phyloP scores from a whole-genome alignment of 805 yeast species.

The Sugiyamaella valdiviana region DNA sequence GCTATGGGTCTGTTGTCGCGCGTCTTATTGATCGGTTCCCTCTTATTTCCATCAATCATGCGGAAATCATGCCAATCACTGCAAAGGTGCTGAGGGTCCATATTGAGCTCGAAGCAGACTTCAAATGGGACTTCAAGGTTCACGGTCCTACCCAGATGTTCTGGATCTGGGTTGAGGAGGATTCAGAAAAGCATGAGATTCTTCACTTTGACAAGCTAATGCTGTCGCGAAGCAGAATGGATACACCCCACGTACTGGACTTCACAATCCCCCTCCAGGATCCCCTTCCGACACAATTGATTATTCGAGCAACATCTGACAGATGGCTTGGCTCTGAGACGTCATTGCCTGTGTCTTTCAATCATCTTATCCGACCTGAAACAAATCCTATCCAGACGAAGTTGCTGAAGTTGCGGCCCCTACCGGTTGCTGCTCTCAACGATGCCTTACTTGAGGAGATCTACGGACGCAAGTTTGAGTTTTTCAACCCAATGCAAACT shows the following conservation, averaged over 20 bases:
- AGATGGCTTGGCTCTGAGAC: conserved; percentile 85
- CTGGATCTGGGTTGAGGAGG: conserved; percentile 92
- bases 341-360: conserved; percentile 72
- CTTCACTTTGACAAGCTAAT: conserved; percentile 79
- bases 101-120: conserved; percentile 63
- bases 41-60: conserved; percentile 51
- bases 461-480: conserved; percentile 62
- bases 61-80: conserved; percentile 86
- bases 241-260: conserved; percentile 63
- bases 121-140: conserved; percentile 72
- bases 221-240: conserved; percentile 51
- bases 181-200: conserved; percentile 64
- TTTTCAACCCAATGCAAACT: conserved; percentile 98
- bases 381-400: conserved; percentile 83
- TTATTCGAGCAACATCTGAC: conserved; percentile 74
- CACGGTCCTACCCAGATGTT: conserved; percentile 84
- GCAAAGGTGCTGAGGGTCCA: conserved; percentile 78
- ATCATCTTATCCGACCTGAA: conserved; percentile 81
- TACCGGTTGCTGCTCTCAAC: conserved; percentile 77
- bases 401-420: conserved; percentile 71
- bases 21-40: conserved; percentile 70
- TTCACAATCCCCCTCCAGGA: conserved; percentile 83
- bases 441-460: conserved; percentile 59
- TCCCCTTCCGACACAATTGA: conserved; percentile 85
- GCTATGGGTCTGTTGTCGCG: conserved; percentile 61